Conservation (phyloP, 352 stramenopile species). For the Phytophthora palmivora region DNA sequence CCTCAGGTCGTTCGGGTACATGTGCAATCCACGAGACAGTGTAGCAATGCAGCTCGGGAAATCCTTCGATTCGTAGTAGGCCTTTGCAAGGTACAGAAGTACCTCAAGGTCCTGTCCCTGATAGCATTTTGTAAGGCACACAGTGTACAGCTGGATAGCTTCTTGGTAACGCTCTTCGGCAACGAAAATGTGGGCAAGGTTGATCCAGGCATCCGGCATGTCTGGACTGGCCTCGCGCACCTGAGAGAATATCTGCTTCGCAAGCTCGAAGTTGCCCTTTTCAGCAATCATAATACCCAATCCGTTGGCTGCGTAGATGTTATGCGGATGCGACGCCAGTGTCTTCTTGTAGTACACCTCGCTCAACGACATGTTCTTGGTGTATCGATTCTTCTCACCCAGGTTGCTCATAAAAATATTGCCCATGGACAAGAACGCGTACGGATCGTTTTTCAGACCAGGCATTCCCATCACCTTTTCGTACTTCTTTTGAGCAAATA, state of each 20-base stretch:
- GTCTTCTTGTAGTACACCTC: conserved; percentile 98
- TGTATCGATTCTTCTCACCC: conserved; percentile 94
- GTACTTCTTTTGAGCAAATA: conserved; percentile 94
- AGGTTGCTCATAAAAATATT: conserved; percentile 99
- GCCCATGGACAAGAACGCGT: conserved; percentile 96
- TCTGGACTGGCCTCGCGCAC: conserved; percentile 96
- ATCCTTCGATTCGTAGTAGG: conserved; percentile 91
- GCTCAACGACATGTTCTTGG: conserved; percentile 95
- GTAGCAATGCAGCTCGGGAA: conserved; percentile 89
- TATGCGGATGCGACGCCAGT: conserved; percentile 91
- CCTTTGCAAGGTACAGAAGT: conserved; percentile 86
- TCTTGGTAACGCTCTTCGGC: conserved; percentile 96
- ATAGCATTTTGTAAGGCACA: conserved; percentile 91
- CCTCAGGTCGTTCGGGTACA: conserved; percentile 79
- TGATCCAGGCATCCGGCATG: conserved; percentile 96
- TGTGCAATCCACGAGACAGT: conserved; percentile 79
- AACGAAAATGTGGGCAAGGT: conserved; percentile 97
- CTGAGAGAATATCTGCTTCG: conserved; percentile 96
- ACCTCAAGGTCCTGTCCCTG: conserved; percentile 87
- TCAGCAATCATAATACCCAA: conserved; percentile 98
- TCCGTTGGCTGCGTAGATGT: conserved; percentile 97
- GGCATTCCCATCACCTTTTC: conserved; percentile 95
- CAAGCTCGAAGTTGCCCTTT: conserved; percentile 96
- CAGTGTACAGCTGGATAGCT: conserved; percentile 96
- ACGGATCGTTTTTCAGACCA: conserved; percentile 96